Evolutionary conservation across 805 yeast genomes (phyloP).

Genomic region (Candida silvicultrix): DNA sequence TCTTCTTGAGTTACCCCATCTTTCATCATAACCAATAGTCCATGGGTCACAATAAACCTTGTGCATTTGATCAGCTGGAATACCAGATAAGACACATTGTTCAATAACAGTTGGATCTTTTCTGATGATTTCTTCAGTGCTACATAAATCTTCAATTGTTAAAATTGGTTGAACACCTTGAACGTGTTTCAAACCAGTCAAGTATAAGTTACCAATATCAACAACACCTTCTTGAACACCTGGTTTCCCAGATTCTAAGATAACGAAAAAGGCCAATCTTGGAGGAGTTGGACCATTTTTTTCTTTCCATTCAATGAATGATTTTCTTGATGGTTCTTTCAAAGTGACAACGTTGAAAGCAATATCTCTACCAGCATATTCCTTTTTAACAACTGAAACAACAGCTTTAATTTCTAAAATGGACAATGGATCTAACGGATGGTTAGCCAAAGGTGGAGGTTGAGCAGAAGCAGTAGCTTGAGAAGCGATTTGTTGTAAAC

Average conservation of each 20-base stretch:
- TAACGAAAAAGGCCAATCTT: constrained; percentile 61
- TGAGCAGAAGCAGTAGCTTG: constrained; percentile 52
- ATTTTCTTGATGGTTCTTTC: constrained; percentile 63
- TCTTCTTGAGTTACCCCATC: constrained; percentile 73
- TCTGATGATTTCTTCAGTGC: constrained; percentile 61
- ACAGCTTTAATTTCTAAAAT: constrained; percentile 55
- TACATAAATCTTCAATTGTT: constrained; percentile 60
- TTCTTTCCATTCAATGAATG: constrained; percentile 62
- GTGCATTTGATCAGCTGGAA: constrained; percentile 43
- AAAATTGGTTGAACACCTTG: constrained; percentile 71
- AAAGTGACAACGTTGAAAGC: constrained; percentile 65
- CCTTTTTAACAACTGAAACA: constrained; percentile 42
- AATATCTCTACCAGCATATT: constrained; percentile 39
- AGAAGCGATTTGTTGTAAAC: constrained; percentile 56
- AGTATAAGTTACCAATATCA: constrained; percentile 42
- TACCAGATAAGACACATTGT: constrained; percentile 66
- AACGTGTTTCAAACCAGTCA: constrained; percentile 40
- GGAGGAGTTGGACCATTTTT: constrained; percentile 55
- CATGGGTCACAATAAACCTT: constrained; percentile 62
- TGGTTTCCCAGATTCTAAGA: constrained; percentile 47
- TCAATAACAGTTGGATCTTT: constrained; percentile 64
- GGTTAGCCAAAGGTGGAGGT: constrained; percentile 50
- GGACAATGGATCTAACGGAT: constrained; percentile 69
- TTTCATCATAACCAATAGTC: constrained; percentile 67
- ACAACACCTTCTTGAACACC: constrained; percentile 72